Percentiles rank a stretch among this genome's conserved stretches.
These are phyloP conservation scores for Moesziomyces sp. DNA, from an alignment of 1,284 basidiomycete genomes.

Conservation along the genomic window DNA sequence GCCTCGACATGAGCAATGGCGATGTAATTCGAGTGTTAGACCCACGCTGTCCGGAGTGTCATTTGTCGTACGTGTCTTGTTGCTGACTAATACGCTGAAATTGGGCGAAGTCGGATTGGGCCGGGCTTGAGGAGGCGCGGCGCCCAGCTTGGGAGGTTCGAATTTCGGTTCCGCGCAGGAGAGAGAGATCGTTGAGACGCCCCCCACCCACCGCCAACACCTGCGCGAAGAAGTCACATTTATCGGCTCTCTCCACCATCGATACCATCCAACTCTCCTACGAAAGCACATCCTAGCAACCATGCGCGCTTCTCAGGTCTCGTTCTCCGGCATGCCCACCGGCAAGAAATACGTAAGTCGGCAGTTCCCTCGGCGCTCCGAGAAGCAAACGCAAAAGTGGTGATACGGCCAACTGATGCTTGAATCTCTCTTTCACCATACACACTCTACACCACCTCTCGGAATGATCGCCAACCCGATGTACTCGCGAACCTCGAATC, in stretches of 20 bases:
- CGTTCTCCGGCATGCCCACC: slow-evolving; percentile 61
- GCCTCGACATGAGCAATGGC: too few species aligned
- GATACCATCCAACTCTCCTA: slow-evolving; percentile 2
- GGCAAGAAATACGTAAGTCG: slow-evolving; percentile 61
- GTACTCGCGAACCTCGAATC: too few species aligned
- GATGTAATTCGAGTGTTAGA: too few species aligned
- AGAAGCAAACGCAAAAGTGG: too few species aligned
- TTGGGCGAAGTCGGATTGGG: slow-evolving; percentile 11
- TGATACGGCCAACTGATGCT: too few species aligned
- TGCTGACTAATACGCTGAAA: slow-evolving; percentile 6
- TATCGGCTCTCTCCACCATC: slow-evolving; percentile 1
- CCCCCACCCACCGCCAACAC: not conserved
- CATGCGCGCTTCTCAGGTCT: slow-evolving; percentile 52
- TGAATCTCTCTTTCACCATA: too few species aligned
- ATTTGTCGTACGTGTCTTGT: slow-evolving; percentile 12
- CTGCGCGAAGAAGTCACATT: slow-evolving; percentile 3
- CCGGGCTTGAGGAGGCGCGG: not conserved
- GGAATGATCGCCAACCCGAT: too few species aligned
- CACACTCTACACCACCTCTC: too few species aligned
- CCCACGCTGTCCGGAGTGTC: too few species aligned
- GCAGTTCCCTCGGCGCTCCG: too few species aligned
- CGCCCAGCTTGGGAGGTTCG: not conserved
- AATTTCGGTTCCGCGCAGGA: slow-evolving; percentile 11
- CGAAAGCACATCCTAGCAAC: slow-evolving; percentile 2
- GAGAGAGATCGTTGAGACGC: not conserved